Evolutionary conservation across 2,329 filamentous ascomycete genomes (phyloP).

Genomic region (Beauveria sp.): DNA sequence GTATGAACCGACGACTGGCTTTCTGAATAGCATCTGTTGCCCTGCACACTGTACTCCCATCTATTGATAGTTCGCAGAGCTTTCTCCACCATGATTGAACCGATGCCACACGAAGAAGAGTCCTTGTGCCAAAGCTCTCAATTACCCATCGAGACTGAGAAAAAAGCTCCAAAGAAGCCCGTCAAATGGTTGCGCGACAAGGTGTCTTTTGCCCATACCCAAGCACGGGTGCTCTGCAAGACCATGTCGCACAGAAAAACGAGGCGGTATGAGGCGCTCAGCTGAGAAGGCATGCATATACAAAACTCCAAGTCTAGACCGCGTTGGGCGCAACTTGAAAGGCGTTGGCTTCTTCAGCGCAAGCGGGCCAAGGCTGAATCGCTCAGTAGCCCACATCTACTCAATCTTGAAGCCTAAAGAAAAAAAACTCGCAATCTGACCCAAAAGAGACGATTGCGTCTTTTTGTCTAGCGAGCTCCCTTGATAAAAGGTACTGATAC

Average conservation of each 20-base stretch:
- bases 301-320: neutral
- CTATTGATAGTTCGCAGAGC: no score
- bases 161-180: no score
- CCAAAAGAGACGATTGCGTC: neutral
- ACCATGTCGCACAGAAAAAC: neutral
- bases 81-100: no score
- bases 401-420: constrained; percentile 1
- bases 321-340: neutral
- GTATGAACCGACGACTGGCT: no score
- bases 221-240: neutral
- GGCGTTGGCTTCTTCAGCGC: constrained; percentile 1
- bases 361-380: constrained; percentile 7
- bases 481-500: neutral
- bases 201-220: neutral
- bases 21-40: no score
- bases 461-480: neutral
- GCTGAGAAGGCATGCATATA: neutral
- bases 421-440: neutral
- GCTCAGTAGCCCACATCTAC: neutral
- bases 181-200: neutral
- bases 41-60: no score
- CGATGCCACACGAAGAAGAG: no score
- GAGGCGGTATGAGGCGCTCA: constrained; percentile 1
- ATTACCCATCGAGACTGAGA: no score
- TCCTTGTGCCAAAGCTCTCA: no score